phyloP scores from a whole-genome alignment of 179 eudicot genomes.

The Silene vulgaris region DNA sequence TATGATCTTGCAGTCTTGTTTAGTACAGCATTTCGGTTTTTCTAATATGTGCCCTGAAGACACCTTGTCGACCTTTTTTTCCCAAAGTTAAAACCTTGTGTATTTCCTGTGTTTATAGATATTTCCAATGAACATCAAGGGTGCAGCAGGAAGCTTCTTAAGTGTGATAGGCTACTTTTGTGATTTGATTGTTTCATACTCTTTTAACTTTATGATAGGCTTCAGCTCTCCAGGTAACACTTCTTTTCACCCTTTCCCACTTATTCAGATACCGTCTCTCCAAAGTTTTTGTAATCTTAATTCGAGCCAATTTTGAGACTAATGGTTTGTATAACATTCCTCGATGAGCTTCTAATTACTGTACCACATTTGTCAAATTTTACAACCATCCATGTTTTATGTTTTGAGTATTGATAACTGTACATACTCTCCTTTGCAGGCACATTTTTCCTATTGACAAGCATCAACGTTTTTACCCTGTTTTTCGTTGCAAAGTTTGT shows the following conservation, averaged over 20 bases:
- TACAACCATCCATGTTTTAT: not conserved
- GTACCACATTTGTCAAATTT: not conserved
- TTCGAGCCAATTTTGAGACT: too few species aligned
- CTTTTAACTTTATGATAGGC: slow-evolving; percentile 34
- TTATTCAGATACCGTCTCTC: too few species aligned
- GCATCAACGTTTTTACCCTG: slow-evolving; percentile 26
- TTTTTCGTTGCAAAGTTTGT: slow-evolving; percentile 29
- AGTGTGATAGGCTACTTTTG: slow-evolving; percentile 17
- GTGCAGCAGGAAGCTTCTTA: slow-evolving; percentile 38
- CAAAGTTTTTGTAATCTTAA: too few species aligned
- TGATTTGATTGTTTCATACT: slow-evolving; percentile 29
- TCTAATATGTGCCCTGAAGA: too few species aligned
- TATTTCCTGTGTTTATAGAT: slow-evolving; percentile 19
- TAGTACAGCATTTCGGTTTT: too few species aligned
- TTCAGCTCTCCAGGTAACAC: slow-evolving; percentile 33
- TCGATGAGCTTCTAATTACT: too few species aligned
- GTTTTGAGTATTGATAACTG: not conserved
- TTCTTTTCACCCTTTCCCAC: too few species aligned
- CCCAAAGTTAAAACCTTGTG: too few species aligned
- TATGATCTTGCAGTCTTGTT: too few species aligned
- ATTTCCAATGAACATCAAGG: slow-evolving; percentile 38
- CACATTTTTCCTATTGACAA: slow-evolving; percentile 33
- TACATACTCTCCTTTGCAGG: slow-evolving; percentile 20
- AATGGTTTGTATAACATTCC: too few species aligned
- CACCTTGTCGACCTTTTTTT: too few species aligned